Evolutionary conservation across 768 basidiomycete genomes (phyloP), one percentile per base, ranked within the genome.

Genomic region (Russula abietina): DNA sequence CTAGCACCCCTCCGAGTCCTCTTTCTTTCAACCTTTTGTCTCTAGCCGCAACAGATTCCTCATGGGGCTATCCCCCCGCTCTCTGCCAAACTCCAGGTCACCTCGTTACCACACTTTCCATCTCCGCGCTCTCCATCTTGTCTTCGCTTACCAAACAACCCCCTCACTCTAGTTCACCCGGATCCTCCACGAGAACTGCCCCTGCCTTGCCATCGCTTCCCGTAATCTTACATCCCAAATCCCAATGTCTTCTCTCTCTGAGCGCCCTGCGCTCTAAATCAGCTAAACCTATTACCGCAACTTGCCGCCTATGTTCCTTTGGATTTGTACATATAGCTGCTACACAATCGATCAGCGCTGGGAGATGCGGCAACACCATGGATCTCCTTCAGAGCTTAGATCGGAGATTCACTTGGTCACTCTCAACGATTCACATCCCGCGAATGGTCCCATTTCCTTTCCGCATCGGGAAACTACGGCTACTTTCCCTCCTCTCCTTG

Each of bases 31-130:
- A 60, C 63, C 54, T 55, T 60, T 64, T 64, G 63, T 50, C 57
- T 65, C 65, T 36, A 52, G 49, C 57, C 65, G 62, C 65, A 54
- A 58, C 61, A 50, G 26, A 33, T 64, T 51, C 65, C 57, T 64
- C 62, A 66, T 66, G 65, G 65, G 65, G 65, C 57, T 65, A 57
- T 58, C 32, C 48, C 65, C 55, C 54, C 64, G 46, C 57, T 50
- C 57, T 50, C 38, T 65, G 62, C 62, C 66, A 61, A 58, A 65
- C 46, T 61, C 64, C 60, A 67, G 63, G 65, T 57, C 60, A 52
- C 64, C 64, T 66, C 64, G 64, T 67, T 67, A 62, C 60, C 65
- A 55, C 57, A 60, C 58, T 45, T 59, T 53, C 57, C 64, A 65
- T 65, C 63, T 65, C 63, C 63, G 63, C 63, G 63, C 59, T 60